Conservation (phyloP, 1,284 basidiomycete genomes). For the Fomitopsis pinicola region DNA sequence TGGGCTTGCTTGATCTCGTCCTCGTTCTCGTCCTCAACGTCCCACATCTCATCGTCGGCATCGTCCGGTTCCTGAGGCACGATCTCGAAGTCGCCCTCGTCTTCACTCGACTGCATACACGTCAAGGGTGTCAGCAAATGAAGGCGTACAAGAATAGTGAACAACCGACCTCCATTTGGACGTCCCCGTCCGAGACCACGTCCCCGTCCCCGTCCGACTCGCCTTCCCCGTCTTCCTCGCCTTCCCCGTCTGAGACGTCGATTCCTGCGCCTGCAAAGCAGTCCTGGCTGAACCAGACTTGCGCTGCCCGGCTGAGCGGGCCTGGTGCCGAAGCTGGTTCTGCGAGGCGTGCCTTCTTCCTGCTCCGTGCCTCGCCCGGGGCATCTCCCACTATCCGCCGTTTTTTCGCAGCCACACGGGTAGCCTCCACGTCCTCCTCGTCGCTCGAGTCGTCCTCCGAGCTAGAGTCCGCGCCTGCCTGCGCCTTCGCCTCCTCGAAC, state of each 20-base stretch:
- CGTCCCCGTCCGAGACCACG: constrained; percentile 17
- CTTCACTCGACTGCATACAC: constrained; percentile 18
- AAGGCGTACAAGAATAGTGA: not conserved
- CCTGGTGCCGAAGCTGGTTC: constrained; percentile 30
- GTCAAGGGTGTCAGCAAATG: constrained; percentile 1
- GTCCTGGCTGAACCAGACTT: constrained; percentile 95
- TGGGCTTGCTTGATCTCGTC: constrained; percentile 70
- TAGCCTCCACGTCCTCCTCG: constrained; percentile 39
- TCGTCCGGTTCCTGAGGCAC: constrained; percentile 53
- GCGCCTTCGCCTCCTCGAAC: constrained; percentile 59
- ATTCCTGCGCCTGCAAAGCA: constrained; percentile 80
- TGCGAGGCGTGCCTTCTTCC: constrained; percentile 38
- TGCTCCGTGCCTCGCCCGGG: constrained; percentile 26
- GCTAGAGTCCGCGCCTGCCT: constrained; percentile 51
- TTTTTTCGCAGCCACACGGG: constrained; percentile 27
- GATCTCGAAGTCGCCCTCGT: constrained; percentile 66
- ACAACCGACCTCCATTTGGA: constrained; percentile 7
- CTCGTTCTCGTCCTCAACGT: constrained; percentile 75
- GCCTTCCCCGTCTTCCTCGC: constrained; percentile 31
- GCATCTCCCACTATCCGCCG: constrained; percentile 26
- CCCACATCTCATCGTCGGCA: constrained; percentile 74
- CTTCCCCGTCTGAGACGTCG: constrained; percentile 41
- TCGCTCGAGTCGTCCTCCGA: constrained; percentile 54
- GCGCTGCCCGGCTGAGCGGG: constrained; percentile 45
- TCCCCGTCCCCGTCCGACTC: constrained; percentile 31